phyloP scores from a whole-genome alignment of 768 basidiomycete species.

The Tricholoma matsutake region DNA sequence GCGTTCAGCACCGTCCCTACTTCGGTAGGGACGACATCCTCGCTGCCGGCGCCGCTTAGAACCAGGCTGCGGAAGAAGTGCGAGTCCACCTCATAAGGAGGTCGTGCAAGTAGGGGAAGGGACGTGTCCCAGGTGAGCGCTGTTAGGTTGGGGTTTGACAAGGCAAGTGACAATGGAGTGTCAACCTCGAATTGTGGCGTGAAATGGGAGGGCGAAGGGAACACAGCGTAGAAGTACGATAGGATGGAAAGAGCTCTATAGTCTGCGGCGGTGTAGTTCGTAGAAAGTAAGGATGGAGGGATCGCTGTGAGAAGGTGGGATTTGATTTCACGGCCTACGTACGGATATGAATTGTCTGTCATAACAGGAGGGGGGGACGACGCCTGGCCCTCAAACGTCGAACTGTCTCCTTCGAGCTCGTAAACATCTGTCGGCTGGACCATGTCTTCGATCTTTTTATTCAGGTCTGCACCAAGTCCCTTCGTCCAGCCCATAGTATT shows the following conservation, averaged over 20 bases:
- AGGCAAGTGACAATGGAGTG: background rate
- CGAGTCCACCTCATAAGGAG: constrained; percentile 69
- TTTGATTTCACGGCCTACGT: constrained; percentile 4
- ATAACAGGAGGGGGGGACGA: constrained; percentile 12
- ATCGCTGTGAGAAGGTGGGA: constrained; percentile 48
- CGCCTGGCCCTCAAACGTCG: constrained; percentile 15
- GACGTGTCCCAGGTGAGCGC: constrained; percentile 62
- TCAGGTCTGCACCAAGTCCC: constrained; percentile 85
- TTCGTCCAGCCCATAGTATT: constrained; percentile 99
- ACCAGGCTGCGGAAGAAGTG: constrained; percentile 61
- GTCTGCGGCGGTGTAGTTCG: constrained; percentile 56
- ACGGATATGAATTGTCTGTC: background rate
- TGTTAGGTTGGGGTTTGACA: constrained; percentile 17
- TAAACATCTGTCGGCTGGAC: constrained; percentile 61
- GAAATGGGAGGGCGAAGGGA: constrained; percentile 17
- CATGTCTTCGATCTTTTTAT: constrained; percentile 63
- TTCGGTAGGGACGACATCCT: constrained; percentile 75
- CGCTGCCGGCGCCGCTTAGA: constrained; percentile 69
- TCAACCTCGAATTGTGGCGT: constrained; percentile 5
- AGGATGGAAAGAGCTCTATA: constrained; percentile 66
- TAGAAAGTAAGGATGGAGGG: constrained; percentile 40
- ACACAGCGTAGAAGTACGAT: constrained; percentile 70
- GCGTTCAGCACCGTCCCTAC: constrained; percentile 73
- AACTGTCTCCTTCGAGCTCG: constrained; percentile 36
- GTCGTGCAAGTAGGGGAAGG: constrained; percentile 61